A percentile compares a stretch with the other conserved stretches of the same genome.
These are phyloP conservation scores for Xylariaceae sp. DNA, from an alignment of 2,329 filamentous ascomycete genomes.

Conservation along the genomic window DNA sequence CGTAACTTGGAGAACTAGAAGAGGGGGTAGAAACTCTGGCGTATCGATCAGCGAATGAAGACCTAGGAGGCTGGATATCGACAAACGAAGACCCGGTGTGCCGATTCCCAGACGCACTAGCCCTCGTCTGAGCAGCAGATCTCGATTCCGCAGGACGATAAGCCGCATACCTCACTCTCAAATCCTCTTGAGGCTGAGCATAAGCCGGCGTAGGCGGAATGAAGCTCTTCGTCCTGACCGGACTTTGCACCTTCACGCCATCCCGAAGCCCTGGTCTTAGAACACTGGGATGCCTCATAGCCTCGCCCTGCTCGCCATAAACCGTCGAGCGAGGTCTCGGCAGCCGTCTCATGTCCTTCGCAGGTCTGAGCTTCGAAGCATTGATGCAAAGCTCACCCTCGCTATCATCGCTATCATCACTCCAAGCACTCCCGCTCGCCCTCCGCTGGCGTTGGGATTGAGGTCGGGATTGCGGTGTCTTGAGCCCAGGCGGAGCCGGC, in stretches of 20 bases:
- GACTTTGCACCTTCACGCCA: not conserved
- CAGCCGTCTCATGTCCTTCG: not conserved
- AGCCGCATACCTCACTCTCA: constrained; percentile 6
- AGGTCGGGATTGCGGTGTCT: too few species aligned
- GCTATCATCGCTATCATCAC: not conserved
- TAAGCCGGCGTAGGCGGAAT: not conserved
- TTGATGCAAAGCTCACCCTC: not conserved
- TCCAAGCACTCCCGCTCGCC: not conserved
- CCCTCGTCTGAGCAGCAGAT: too few species aligned
- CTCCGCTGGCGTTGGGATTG: not conserved
- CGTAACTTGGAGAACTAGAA: too few species aligned
- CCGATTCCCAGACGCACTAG: too few species aligned
- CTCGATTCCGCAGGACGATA: constrained; percentile 7
- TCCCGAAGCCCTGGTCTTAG: not conserved
- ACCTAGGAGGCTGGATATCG: too few species aligned
- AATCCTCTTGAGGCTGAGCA: not conserved
- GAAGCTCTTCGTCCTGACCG: not conserved
- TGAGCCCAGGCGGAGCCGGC: constrained; percentile 8
- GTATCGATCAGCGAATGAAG: too few species aligned
- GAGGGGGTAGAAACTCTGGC: too few species aligned
- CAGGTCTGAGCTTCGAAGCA: constrained; percentile 2
- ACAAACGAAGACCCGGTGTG: too few species aligned
- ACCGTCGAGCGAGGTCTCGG: too few species aligned
- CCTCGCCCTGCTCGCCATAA: not conserved
- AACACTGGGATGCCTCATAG: not conserved